A percentile compares a stretch with the other conserved stretches of the same genome.
Evolutionary conservation across 331 rosid genomes (phyloP).

Genomic region (Prunus yedoensis): DNA sequence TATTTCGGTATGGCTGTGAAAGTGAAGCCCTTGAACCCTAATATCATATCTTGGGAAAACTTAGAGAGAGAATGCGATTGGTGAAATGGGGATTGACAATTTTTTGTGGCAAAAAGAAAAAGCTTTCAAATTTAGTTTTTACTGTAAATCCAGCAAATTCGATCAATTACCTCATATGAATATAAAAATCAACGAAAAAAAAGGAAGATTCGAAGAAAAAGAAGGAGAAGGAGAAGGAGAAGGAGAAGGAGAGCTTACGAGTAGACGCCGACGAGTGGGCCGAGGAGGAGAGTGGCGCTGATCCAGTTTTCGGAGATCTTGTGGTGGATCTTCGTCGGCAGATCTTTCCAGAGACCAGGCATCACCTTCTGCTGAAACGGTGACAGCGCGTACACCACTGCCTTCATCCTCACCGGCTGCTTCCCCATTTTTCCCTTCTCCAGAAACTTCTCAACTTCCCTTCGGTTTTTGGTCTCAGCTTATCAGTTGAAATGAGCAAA

Average conservation of each 20-base stretch:
- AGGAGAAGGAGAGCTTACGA: slow-evolving; percentile 31
- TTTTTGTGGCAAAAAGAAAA: no score
- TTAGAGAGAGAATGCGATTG: no score
- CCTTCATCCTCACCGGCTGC: slow-evolving; percentile 67
- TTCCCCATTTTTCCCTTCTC: slow-evolving; percentile 54
- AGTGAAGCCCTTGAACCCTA: no score
- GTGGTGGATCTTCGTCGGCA: slow-evolving; percentile 83
- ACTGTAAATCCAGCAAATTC: neutral
- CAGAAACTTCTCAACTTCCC: slow-evolving; percentile 10
- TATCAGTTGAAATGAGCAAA: no score
- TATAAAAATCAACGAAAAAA: neutral
- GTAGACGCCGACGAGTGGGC: slow-evolving; percentile 69
- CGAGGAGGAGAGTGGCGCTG: slow-evolving; percentile 63
- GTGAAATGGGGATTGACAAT: no score
- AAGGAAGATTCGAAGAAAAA: neutral
- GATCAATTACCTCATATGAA: neutral
- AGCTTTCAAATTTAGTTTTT: no score
- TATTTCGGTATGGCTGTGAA: no score
- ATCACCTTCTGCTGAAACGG: slow-evolving; percentile 94
- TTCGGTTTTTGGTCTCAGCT: no score
- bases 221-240: neutral
- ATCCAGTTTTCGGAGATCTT: slow-evolving; percentile 93
- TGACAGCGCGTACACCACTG: slow-evolving; percentile 75
- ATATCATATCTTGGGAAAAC: no score
- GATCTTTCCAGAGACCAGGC: slow-evolving; percentile 84